A percentile compares a stretch with the other conserved stretches of the same genome.
These are phyloP conservation scores for Trichothecium sympodiale DNA, from an alignment of 2,329 filamentous ascomycete species.

Conservation along the genomic window DNA sequence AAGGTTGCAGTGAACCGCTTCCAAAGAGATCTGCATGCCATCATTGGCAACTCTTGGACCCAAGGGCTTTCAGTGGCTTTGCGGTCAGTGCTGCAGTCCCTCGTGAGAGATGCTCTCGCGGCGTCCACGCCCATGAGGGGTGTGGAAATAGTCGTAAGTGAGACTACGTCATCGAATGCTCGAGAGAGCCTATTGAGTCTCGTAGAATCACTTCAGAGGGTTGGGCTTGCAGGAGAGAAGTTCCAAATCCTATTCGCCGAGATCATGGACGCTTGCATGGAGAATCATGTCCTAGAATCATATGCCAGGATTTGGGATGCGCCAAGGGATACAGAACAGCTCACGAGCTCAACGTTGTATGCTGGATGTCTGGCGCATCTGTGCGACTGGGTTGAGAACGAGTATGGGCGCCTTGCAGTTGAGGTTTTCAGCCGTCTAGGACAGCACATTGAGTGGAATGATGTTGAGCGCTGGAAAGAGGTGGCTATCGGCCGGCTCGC, in stretches of 20 bases:
- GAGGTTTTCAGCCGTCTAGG: conserved; percentile 44
- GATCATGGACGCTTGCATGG: conserved; percentile 56
- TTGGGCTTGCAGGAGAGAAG: conserved; percentile 57
- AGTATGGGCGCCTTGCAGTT: conserved; percentile 52
- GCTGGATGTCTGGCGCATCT: conserved; percentile 46
- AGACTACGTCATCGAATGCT: conserved; percentile 23
- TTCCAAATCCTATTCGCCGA: conserved; percentile 64
- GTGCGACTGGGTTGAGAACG: conserved; percentile 55
- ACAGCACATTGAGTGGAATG: conserved; percentile 34
- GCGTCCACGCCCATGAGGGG: conserved; percentile 7
- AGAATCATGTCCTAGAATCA: conserved; percentile 47
- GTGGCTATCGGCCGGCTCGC: conserved; percentile 59
- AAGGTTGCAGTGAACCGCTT: conserved; percentile 37
- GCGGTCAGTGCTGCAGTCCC: conserved; percentile 38
- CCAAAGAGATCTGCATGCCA: conserved; percentile 48
- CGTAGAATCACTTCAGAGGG: conserved; percentile 46
- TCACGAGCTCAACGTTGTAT: conserved; percentile 17
- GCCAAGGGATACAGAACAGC: conserved; percentile 15
- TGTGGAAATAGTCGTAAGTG: conserved; percentile 8
- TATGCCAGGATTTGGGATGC: conserved; percentile 52
- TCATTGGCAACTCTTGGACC: conserved; percentile 53
- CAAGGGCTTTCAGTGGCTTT: conserved; percentile 42
- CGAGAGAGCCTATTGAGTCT: conserved; percentile 42
- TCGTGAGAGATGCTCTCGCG: conserved; percentile 37
- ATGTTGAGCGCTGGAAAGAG: conserved; percentile 60